These are phyloP conservation scores for Mycosphaerelloides madeirae DNA, from an alignment of 2,329 filamentous ascomycete genomes.

Conservation along the genomic window DNA sequence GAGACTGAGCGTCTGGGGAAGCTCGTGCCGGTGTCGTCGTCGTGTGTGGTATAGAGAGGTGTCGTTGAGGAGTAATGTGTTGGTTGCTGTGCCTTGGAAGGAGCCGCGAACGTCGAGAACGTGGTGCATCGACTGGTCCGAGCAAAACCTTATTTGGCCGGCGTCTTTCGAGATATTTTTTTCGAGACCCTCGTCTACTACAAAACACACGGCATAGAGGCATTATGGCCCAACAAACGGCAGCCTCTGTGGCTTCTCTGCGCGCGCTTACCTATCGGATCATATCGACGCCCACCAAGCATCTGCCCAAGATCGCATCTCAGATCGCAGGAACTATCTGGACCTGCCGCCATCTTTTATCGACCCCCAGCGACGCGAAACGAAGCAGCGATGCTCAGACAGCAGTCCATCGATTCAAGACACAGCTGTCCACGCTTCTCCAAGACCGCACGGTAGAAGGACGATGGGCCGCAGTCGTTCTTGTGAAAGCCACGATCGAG, in stretches of 20 bases:
- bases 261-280: slow-evolving; percentile 64
- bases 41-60: too few species aligned
- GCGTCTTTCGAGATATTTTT: too few species aligned
- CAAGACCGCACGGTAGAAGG: slow-evolving; percentile 70
- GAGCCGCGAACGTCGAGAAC: not conserved
- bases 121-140: not conserved
- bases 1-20: too few species aligned
- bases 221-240: slow-evolving; percentile 12
- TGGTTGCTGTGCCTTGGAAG: not conserved
- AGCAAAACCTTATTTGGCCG: not conserved
- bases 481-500: slow-evolving; percentile 78
- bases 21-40: not conserved
- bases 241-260: slow-evolving; percentile 41
- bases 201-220: not conserved
- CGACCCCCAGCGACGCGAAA: slow-evolving; percentile 52
- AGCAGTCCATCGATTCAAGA: slow-evolving; percentile 78
- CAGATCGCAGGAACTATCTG: slow-evolving; percentile 57
- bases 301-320: slow-evolving; percentile 69
- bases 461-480: slow-evolving; percentile 69
- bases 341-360: slow-evolving; percentile 57
- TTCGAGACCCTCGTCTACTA: not conserved
- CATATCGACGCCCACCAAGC: slow-evolving; percentile 63
- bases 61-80: too few species aligned
- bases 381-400: slow-evolving; percentile 61
- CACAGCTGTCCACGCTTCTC: slow-evolving; percentile 69